A percentile compares a stretch with the other conserved stretches of the same genome.
Evolutionary conservation across 2,329 filamentous ascomycete species (phyloP).

Genomic region (Tolypocladium tundrense): DNA sequence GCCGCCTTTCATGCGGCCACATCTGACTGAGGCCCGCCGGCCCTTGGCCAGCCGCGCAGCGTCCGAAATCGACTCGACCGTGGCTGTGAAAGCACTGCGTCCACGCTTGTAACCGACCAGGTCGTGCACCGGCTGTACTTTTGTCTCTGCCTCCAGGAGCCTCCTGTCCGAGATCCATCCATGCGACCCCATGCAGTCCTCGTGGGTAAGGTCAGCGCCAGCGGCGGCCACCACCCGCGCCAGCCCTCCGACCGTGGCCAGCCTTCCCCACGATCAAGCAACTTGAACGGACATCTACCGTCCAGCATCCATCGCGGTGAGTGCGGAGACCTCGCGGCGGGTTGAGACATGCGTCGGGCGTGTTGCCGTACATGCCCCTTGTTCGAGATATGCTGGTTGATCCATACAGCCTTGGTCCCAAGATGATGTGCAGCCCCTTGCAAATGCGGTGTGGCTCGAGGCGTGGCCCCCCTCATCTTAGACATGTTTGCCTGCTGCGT

Average conservation of each 20-base stretch:
- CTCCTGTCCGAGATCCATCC: not conserved
- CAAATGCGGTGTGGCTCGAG: conserved; percentile 14
- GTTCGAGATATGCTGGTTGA: not conserved
- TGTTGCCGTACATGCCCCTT: not conserved
- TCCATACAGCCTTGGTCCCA: conserved; percentile 6
- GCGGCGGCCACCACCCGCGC: not conserved
- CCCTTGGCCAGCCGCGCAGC: not conserved
- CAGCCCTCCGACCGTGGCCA: not conserved
- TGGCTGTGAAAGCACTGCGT: not conserved
- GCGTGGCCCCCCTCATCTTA: conserved; percentile 4
- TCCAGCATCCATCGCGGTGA: not conserved
- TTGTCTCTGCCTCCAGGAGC: not conserved
- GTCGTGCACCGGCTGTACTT: not conserved
- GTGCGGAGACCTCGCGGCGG: not conserved
- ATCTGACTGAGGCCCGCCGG: not conserved
- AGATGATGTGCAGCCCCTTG: conserved; percentile 17
- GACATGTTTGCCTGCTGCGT: conserved; percentile 4
- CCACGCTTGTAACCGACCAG: not conserved
- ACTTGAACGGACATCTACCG: not conserved
- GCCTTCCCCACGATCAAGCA: not conserved
- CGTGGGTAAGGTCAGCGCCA: not conserved
- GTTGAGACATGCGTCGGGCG: conserved; percentile 6
- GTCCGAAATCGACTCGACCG: not conserved
- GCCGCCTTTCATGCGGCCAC: conserved; percentile 3
- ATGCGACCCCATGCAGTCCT: not conserved